A percentile compares a stretch with the other conserved stretches of the same genome.
Evolutionary conservation across 1,284 basidiomycete genomes (phyloP).

Genomic region (Mycena citricolor): DNA sequence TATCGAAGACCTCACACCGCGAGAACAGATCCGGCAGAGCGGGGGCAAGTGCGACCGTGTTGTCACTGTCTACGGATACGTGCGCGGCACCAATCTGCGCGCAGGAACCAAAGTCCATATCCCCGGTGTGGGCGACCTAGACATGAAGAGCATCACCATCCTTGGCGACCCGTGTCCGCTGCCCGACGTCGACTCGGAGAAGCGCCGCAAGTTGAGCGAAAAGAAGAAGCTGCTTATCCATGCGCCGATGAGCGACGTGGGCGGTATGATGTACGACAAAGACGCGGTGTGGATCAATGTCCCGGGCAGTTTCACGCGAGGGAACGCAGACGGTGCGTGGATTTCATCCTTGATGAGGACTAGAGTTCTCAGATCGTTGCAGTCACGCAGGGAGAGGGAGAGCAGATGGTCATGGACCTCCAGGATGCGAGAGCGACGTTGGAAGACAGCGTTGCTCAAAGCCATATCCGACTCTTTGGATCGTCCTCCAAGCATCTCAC

Average conservation of each 20-base stretch:
- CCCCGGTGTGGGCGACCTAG: slow-evolving; percentile 90
- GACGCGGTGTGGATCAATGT: slow-evolving; percentile 99
- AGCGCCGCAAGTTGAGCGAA: slow-evolving; percentile 89
- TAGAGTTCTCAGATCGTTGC: slow-evolving; percentile 22
- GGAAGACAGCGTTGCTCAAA: slow-evolving; percentile 79
- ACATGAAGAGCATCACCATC: slow-evolving; percentile 71
- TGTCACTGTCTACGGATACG: slow-evolving; percentile 93
- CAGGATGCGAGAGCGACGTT: slow-evolving; percentile 87
- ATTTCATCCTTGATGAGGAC: slow-evolving; percentile 3
- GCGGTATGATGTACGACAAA: slow-evolving; percentile 97
- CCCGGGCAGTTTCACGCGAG: slow-evolving; percentile 87
- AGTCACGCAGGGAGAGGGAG: slow-evolving; percentile 87
- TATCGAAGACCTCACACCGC: slow-evolving; percentile 91
- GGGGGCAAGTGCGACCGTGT: slow-evolving; percentile 89
- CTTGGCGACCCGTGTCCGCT: slow-evolving; percentile 94
- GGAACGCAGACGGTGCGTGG: slow-evolving; percentile 55
- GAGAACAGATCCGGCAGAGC: slow-evolving; percentile 75
- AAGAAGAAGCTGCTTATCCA: slow-evolving; percentile 92
- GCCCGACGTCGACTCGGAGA: slow-evolving; percentile 91
- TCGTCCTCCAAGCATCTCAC: slow-evolving; percentile 68
- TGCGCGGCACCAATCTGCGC: slow-evolving; percentile 88
- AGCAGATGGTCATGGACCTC: slow-evolving; percentile 95
- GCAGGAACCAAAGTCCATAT: slow-evolving; percentile 87
- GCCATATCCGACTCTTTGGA: slow-evolving; percentile 85
- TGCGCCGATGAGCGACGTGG: slow-evolving; percentile 98